phyloP scores from a whole-genome alignment of 2,329 filamentous ascomycete genomes.

The Colletotrichum shisoi region DNA sequence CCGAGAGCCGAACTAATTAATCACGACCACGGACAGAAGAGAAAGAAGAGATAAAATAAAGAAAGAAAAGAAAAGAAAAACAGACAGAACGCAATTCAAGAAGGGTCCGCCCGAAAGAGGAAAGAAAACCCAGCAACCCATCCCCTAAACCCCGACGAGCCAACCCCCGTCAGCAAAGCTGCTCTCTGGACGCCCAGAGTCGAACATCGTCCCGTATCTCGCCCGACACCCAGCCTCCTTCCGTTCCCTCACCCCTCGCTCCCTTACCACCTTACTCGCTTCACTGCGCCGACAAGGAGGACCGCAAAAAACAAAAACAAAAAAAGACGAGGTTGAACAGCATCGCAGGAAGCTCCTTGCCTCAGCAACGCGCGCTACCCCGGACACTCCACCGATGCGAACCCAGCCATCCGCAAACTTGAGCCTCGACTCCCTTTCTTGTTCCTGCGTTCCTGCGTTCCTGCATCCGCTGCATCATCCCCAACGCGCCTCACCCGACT shows the following conservation, averaged over 20 bases:
- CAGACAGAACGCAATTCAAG: conserved; percentile 11
- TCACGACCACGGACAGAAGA: conserved; percentile 21
- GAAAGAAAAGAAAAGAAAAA: not conserved
- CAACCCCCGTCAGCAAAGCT: conserved; percentile 36
- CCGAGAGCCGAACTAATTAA: conserved; percentile 32
- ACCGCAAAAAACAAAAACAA: conserved; percentile 49
- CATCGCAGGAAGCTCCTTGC: conserved; percentile 43
- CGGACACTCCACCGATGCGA: conserved; percentile 51
- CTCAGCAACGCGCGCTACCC: conserved; percentile 43
- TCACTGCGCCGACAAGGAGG: conserved; percentile 36
- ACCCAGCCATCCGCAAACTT: conserved; percentile 56
- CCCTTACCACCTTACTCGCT: conserved; percentile 36
- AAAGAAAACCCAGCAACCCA: conserved; percentile 14
- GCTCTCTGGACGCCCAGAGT: conserved; percentile 34
- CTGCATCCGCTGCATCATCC: conserved; percentile 36
- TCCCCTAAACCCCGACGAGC: conserved; percentile 33
- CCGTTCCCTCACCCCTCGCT: conserved; percentile 33
- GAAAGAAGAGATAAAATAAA: not conserved
- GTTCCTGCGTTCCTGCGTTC: conserved; percentile 43
- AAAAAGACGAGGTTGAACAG: conserved; percentile 51
- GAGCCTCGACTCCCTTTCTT: conserved; percentile 47
- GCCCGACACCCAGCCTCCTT: conserved; percentile 35
- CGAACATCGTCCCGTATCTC: conserved; percentile 31
- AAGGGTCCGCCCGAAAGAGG: conserved; percentile 16
- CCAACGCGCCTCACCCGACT: conserved; percentile 34